Conservation (phyloP, 2,329 filamentous ascomycete species). For the Plectosphaerella cucumerina region DNA sequence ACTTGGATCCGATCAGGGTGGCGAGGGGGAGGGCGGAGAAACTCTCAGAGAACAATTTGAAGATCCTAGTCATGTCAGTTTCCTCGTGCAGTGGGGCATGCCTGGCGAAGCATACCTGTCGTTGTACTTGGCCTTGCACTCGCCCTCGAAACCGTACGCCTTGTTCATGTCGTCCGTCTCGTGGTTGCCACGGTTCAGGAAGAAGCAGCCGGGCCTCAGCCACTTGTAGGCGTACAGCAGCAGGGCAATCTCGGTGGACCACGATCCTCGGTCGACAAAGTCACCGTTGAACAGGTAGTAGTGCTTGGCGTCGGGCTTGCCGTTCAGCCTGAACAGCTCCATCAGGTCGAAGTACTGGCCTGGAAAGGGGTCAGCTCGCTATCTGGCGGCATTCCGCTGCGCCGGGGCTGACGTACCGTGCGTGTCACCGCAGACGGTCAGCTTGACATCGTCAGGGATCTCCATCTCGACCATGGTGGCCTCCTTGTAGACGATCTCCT, state of each 20-base stretch:
- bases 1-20: constrained; percentile 86
- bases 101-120: constrained; percentile 49
- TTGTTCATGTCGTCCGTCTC: constrained; percentile 99
- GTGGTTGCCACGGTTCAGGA: constrained; percentile 96
- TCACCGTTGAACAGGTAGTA: constrained; percentile 98
- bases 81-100: not conserved
- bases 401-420: constrained; percentile 62
- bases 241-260: constrained; percentile 95
- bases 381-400: not conserved
- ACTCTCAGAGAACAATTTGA: constrained; percentile 97
- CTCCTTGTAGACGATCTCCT: constrained; percentile 86
- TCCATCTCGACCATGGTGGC: constrained; percentile 95
- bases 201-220: constrained; percentile 82
- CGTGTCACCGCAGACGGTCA: constrained; percentile 96
- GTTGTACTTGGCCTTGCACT: constrained; percentile 97
- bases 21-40: constrained; percentile 93
- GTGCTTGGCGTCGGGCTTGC: constrained; percentile 78
- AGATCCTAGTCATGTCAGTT: constrained; percentile 51
- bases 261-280: constrained; percentile 95
- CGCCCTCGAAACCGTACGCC: constrained; percentile 96
- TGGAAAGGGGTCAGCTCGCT: constrained; percentile 29
- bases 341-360: constrained; percentile 97
- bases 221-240: constrained; percentile 96
- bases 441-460: constrained; percentile 68
- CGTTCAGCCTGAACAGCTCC: constrained; percentile 92